phyloP scores from a whole-genome alignment of 345 rosid species.

The Eucalyptus sp. region DNA sequence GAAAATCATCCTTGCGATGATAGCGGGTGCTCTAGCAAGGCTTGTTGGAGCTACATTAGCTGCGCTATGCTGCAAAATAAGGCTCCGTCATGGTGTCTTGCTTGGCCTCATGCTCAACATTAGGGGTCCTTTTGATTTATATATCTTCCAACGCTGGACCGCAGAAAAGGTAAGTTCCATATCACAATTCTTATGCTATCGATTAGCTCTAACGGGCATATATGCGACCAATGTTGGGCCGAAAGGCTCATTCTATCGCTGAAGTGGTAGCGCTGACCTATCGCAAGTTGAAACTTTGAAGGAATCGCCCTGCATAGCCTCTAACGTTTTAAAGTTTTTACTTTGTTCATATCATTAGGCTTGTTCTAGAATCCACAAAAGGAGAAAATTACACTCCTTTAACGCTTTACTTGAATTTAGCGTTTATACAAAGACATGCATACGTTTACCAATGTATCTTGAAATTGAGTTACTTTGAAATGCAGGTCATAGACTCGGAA shows the following conservation, averaged over 20 bases:
- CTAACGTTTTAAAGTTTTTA: background rate
- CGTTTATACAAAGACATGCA: background rate
- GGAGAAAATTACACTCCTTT: background rate
- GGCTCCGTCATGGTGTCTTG: background rate
- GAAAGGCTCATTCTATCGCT: background rate
- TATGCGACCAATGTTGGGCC: background rate
- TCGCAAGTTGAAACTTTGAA: background rate
- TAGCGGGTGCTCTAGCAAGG: background rate
- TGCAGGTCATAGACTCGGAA: background rate
- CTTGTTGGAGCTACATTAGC: background rate
- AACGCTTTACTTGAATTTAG: background rate
- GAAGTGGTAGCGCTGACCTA: background rate
- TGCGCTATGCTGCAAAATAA: background rate
- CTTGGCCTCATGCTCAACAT: slow-evolving; percentile 1
- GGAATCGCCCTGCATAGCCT: background rate
- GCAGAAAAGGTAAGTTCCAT: background rate
- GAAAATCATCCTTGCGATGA: background rate
- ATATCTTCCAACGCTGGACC: background rate
- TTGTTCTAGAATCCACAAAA: background rate
- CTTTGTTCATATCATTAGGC: background rate
- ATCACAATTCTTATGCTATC: background rate
- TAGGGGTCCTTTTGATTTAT: background rate
- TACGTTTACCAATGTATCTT: background rate
- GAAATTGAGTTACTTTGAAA: background rate
- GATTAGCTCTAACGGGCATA: background rate